These are phyloP conservation scores for Aspergillus wentii DNA, from an alignment of 495 filamentous ascomycete species.

Conservation along the genomic window DNA sequence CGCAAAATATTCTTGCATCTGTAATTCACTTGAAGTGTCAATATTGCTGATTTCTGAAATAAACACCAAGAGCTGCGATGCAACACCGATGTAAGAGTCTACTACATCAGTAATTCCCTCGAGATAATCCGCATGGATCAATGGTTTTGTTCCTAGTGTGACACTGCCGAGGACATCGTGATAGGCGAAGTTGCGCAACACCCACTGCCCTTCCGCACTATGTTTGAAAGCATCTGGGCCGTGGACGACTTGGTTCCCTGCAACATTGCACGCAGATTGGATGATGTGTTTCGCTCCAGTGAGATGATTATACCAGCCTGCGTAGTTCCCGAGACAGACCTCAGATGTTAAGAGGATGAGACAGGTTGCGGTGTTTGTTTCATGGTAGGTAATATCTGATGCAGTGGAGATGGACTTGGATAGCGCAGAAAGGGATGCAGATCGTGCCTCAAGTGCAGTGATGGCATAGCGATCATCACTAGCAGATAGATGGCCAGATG, in stretches of 20 bases:
- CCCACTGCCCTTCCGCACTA: background rate
- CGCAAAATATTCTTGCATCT: no score
- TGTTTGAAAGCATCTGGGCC: constrained; percentile 1
- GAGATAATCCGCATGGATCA: background rate
- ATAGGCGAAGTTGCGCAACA: constrained; percentile 1
- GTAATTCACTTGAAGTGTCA: no score
- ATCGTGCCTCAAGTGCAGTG: background rate
- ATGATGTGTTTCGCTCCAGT: constrained; percentile 1
- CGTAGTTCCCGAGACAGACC: background rate
- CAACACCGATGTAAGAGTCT: constrained; percentile 1
- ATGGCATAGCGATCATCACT: background rate
- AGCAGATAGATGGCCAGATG: background rate
- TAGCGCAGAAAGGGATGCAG: background rate
- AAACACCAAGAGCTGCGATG: background rate
- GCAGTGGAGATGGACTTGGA: background rate
- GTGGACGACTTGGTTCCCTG: no score
- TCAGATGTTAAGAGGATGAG: constrained; percentile 1
- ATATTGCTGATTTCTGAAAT: constrained; percentile 4
- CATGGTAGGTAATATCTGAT: background rate
- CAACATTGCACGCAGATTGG: background rate
- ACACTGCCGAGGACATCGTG: constrained; percentile 1
- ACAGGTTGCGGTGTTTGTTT: background rate
- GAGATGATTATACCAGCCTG: background rate
- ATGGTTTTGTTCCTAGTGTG: background rate
- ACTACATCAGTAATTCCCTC: background rate